Percentiles rank a stretch among this genome's conserved stretches.
These are phyloP conservation scores for Phytomonas sp. DNA, from an alignment of 208 protist genomes.

Conservation along the genomic window DNA sequence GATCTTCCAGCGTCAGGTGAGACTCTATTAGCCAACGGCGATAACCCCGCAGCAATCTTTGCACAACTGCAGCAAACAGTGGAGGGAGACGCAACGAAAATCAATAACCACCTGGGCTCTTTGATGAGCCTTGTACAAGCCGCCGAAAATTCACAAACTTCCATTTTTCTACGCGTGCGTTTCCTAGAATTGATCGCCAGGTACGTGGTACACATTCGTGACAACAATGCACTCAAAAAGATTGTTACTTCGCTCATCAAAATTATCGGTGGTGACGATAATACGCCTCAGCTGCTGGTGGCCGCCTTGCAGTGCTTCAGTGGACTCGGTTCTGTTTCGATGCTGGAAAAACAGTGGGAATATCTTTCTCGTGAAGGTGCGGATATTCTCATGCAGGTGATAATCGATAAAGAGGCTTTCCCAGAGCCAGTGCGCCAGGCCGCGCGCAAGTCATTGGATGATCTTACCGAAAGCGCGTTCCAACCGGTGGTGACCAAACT, in stretches of 20 bases:
- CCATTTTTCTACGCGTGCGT: constrained; percentile 66
- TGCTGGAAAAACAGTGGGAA: constrained; percentile 72
- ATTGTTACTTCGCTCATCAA: constrained; percentile 74
- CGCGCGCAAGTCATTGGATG: constrained; percentile 61
- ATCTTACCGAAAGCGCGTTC: constrained; percentile 62
- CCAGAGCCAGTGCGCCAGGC: constrained; percentile 48
- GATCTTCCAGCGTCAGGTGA: constrained; percentile 9
- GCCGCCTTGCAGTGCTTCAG: constrained; percentile 72
- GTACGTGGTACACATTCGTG: constrained; percentile 47
- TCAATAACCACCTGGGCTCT: constrained; percentile 49
- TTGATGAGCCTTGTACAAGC: constrained; percentile 48
- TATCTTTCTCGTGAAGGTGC: constrained; percentile 78
- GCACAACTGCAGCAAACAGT: constrained; percentile 53
- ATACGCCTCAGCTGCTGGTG: constrained; percentile 66
- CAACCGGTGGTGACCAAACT: constrained; percentile 75
- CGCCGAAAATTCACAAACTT: constrained; percentile 46
- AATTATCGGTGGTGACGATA: constrained; percentile 63
- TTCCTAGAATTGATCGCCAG: constrained; percentile 65
- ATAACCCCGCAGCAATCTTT: constrained; percentile 54
- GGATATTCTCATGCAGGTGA: constrained; percentile 85
- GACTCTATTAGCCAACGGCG: neutral
- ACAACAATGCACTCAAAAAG: constrained; percentile 65
- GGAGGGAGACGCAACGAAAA: constrained; percentile 27
- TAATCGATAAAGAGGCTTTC: constrained; percentile 76
- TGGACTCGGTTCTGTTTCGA: constrained; percentile 65